Conservation (phyloP, 2,329 filamentous ascomycete species). For the Zasmidium citrigriseum region DNA sequence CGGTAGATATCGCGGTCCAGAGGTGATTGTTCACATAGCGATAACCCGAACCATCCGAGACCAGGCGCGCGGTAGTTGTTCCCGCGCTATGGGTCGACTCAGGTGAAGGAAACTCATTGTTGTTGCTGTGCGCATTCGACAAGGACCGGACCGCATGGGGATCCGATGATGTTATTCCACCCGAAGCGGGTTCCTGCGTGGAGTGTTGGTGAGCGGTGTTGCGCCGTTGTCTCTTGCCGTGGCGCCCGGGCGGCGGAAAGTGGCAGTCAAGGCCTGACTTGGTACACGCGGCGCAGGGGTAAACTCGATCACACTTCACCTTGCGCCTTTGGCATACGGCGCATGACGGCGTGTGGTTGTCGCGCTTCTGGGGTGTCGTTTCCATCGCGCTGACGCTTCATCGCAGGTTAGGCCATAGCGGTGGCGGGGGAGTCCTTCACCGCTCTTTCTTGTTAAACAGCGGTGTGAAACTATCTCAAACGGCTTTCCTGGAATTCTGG, state of each 20-base stretch:
- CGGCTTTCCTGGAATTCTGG: neutral
- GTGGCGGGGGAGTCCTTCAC: neutral
- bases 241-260: conserved; percentile 17
- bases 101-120: conserved; percentile 19
- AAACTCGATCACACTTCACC: conserved; percentile 30
- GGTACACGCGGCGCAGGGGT: conserved; percentile 24
- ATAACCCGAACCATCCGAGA: conserved; percentile 25
- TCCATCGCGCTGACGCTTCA: neutral
- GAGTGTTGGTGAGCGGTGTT: conserved; percentile 13
- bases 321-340: conserved; percentile 28
- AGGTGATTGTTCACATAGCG: conserved; percentile 30
- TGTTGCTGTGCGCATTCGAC: conserved; percentile 7
- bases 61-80: conserved; percentile 23
- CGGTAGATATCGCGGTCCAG: conserved; percentile 24
- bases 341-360: conserved; percentile 30
- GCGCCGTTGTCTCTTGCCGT: conserved; percentile 23
- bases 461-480: neutral
- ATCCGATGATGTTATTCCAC: conserved; percentile 4
- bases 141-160: conserved; percentile 12
- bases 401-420: neutral
- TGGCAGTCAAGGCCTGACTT: conserved; percentile 29
- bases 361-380: conserved; percentile 18
- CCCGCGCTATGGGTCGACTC: conserved; percentile 16
- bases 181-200: conserved; percentile 9
- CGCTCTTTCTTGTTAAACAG: neutral